Evolutionary conservation across 1,284 basidiomycete species (phyloP).

Genomic region (Hortiboletus rubellus): DNA sequence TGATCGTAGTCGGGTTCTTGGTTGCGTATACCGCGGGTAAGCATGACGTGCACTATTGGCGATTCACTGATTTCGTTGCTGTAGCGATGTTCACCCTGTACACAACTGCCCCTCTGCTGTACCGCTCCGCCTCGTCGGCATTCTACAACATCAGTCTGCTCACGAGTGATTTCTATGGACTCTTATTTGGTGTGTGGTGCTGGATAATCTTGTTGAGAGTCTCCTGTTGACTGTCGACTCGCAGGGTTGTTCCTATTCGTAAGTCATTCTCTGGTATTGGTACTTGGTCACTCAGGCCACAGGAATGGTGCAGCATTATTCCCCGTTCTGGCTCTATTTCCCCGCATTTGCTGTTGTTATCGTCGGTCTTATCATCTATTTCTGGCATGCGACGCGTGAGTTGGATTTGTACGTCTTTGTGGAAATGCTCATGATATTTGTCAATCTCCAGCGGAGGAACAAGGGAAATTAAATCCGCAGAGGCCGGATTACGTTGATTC

Average conservation of each 20-base stretch:
- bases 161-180: conserved; percentile 82
- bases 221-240: conserved; percentile 7
- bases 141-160: conserved; percentile 83
- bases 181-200: conserved; percentile 66
- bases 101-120: conserved; percentile 80
- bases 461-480: conserved; percentile 63
- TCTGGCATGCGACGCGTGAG: conserved; percentile 80
- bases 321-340: conserved; percentile 84
- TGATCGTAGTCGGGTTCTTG: conserved; percentile 61
- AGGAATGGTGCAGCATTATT: conserved; percentile 56
- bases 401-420: conserved; percentile 18
- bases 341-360: conserved; percentile 68
- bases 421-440: conserved; percentile 4
- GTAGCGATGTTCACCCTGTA: conserved; percentile 80
- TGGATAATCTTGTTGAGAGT: background rate
- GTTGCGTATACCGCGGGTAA: conserved; percentile 68
- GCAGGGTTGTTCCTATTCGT: conserved; percentile 69
- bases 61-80: conserved; percentile 13
- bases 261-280: conserved; percentile 27
- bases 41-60: conserved; percentile 10
- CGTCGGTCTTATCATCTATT: conserved; percentile 74
- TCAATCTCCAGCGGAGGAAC: conserved; percentile 62
- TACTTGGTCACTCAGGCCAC: conserved; percentile 16
- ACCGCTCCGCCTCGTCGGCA: conserved; percentile 78
- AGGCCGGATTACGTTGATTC: conserved; percentile 60